Conservation (phyloP, 805 yeast species). For the Yarrowia bubula region DNA sequence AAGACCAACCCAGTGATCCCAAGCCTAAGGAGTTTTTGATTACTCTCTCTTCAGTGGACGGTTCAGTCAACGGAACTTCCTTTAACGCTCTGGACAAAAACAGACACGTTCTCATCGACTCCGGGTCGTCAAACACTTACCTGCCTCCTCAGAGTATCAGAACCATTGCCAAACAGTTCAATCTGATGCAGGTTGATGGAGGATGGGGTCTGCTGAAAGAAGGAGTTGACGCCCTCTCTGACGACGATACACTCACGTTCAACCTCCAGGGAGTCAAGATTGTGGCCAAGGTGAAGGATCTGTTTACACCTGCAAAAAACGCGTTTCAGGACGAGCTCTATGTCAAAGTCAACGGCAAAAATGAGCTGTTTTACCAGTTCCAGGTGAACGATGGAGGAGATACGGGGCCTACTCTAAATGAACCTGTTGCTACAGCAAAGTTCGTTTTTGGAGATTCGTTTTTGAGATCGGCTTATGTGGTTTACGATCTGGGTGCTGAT, state of each 20-base stretch:
- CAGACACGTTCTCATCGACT: conserved; percentile 43
- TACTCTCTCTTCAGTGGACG: conserved; percentile 22
- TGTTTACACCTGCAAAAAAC: conserved; percentile 32
- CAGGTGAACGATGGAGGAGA: not conserved
- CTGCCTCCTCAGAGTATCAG: not conserved
- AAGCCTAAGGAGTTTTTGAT: conserved; percentile 10
- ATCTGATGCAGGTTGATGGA: conserved; percentile 32
- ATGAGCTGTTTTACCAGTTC: not conserved
- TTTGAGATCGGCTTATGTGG: conserved; percentile 61
- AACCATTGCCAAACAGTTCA: conserved; percentile 42
- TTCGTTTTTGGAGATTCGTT: conserved; percentile 56
- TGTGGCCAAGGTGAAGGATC: conserved; percentile 78
- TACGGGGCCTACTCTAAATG: conserved; percentile 46
- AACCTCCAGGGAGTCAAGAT: conserved; percentile 90
- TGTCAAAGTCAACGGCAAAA: not conserved
- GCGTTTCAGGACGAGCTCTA: not conserved
- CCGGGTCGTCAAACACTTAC: conserved; percentile 52
- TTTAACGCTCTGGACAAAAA: conserved; percentile 14
- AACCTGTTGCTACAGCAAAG: conserved; percentile 44
- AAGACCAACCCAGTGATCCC: conserved; percentile 28
- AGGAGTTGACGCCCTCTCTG: conserved; percentile 68
- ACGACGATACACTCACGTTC: conserved; percentile 87
- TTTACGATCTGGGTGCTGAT: conserved; percentile 58
- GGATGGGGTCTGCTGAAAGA: conserved; percentile 49
- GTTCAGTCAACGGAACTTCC: conserved; percentile 38